phyloP scores from a whole-genome alignment of 768 basidiomycete genomes.

The Phanerochaete carnosa region DNA sequence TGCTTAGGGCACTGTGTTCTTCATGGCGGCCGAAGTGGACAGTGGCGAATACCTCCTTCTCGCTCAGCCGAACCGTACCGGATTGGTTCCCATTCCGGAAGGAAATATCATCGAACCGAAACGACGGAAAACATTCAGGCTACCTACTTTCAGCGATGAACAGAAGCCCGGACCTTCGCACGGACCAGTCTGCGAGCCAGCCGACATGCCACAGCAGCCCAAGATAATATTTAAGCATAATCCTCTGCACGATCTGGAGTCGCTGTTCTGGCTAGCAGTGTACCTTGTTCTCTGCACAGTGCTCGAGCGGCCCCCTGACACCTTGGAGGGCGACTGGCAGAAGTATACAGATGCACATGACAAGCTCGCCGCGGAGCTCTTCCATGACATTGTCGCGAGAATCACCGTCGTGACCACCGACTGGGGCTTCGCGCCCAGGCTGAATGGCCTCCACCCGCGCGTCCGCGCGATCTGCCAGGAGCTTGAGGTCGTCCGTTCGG shows the following conservation, averaged over 20 bases:
- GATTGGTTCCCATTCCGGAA: not conserved
- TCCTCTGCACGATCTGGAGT: not conserved
- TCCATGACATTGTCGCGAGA: not conserved
- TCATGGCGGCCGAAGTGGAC: conserved; percentile 6
- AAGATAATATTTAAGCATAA: not conserved
- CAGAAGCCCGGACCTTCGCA: no score
- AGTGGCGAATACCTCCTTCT: not conserved
- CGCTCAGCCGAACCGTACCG: not conserved
- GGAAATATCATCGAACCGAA: not conserved
- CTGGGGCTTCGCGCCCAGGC: not conserved
- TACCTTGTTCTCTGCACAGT: not conserved
- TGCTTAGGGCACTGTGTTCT: conserved; percentile 4
- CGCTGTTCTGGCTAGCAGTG: not conserved
- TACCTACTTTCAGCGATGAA: no score
- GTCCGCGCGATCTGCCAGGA: not conserved
- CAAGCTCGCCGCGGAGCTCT: not conserved
- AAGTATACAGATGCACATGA: not conserved
- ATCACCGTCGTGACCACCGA: not conserved
- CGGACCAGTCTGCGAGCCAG: no score
- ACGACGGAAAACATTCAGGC: not conserved
- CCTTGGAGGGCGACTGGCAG: not conserved
- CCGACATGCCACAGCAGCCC: not conserved
- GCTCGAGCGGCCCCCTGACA: not conserved
- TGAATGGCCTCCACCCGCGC: not conserved
- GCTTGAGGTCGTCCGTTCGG: not conserved